Evolutionary conservation across 768 basidiomycete genomes (phyloP).

Genomic region (Rhizopogon rudus): DNA sequence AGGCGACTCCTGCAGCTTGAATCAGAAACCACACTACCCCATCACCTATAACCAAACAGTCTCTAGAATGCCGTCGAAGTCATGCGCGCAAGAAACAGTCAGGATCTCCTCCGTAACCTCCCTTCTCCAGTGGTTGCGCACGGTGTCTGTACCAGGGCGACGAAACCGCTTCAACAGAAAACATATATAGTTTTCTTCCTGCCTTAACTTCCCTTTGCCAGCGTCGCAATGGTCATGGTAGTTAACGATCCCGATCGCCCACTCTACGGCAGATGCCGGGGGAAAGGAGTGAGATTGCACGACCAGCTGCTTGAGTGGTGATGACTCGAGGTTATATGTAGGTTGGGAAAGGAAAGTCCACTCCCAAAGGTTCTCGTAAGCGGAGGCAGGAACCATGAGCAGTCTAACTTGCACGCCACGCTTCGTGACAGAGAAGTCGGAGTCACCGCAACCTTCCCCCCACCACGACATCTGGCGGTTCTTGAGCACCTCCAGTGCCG

Average conservation of each 20-base stretch:
- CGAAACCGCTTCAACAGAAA: background rate
- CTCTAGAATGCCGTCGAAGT: background rate
- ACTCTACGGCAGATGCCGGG: background rate
- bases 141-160: background rate
- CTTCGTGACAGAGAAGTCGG: slow-evolving; percentile 1
- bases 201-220: background rate
- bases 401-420: slow-evolving; percentile 2
- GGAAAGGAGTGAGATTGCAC: background rate
- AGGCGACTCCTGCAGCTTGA: background rate
- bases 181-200: background rate
- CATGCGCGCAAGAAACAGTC: background rate
- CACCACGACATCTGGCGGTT: background rate
- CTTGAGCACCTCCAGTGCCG: background rate
- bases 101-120: background rate
- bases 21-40: background rate
- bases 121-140: background rate
- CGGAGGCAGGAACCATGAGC: background rate
- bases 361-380: background rate
- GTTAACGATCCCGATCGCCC: slow-evolving; percentile 4
- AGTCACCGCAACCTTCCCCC: background rate
- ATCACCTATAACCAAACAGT: background rate
- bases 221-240: background rate
- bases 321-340: too few species aligned
- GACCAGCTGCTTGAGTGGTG: background rate
- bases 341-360: background rate